A percentile compares a stretch with the other conserved stretches of the same genome.
These are phyloP conservation scores for Salinomyces thailandicus DNA, from an alignment of 2,329 filamentous ascomycete species.

Conservation along the genomic window DNA sequence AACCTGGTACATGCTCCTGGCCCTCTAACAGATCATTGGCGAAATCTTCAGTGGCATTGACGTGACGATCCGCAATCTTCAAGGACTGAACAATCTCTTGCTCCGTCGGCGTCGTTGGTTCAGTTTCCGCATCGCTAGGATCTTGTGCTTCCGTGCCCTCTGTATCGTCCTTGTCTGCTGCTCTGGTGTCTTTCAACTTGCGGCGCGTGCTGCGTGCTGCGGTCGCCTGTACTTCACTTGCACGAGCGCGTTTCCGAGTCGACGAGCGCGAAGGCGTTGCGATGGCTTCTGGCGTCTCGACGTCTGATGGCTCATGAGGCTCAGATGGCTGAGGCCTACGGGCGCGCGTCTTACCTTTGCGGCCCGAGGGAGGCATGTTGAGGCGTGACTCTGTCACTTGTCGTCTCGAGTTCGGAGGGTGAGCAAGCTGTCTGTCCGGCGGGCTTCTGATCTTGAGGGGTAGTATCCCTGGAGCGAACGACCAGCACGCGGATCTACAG, in stretches of 20 bases:
- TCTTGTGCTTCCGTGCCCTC: constrained; percentile 31
- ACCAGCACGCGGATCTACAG: not conserved
- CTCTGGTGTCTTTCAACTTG: constrained; percentile 25
- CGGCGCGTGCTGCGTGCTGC: constrained; percentile 22
- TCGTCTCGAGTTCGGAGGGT: not conserved
- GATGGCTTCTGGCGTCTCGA: constrained; percentile 36
- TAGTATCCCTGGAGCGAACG: not conserved
- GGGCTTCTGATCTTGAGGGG: not conserved
- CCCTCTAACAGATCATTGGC: constrained; percentile 41
- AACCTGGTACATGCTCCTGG: constrained; percentile 46
- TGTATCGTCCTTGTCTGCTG: constrained; percentile 25
- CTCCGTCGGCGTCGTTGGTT: constrained; percentile 29
- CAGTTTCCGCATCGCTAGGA: constrained; percentile 28
- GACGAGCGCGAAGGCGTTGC: constrained; percentile 39
- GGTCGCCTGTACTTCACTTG: constrained; percentile 17
- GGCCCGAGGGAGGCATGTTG: constrained; percentile 23
- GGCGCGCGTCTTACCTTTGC: constrained; percentile 25
- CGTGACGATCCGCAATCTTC: constrained; percentile 36
- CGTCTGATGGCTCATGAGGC: constrained; percentile 27
- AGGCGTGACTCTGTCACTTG: not conserved
- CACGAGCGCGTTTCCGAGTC: constrained; percentile 32
- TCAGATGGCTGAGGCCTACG: constrained; percentile 20
- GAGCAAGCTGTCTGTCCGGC: not conserved
- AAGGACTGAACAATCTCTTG: constrained; percentile 35
- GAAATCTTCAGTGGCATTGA: constrained; percentile 49